Evolutionary conservation across 1,284 basidiomycete species (phyloP), one percentile per base, ranked within the genome.

Genomic region (Puccinia brachypodii): DNA sequence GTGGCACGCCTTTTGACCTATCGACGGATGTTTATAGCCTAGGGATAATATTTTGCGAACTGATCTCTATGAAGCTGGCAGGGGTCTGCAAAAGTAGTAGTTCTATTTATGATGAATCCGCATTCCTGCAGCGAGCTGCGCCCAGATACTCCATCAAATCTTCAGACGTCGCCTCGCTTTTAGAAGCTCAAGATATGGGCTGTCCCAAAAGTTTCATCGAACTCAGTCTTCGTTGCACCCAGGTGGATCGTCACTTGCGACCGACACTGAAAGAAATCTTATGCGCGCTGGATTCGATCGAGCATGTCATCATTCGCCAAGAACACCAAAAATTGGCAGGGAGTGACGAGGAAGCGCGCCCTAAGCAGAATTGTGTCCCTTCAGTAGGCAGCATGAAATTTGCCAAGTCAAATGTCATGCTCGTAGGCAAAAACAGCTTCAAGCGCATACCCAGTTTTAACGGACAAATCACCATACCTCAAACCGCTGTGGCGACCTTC

Each of bases 11-110:
- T 85, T 98, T 98, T 85, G 93, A 94, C 85, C 90, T 98, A 8
- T 92, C 94, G 2, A 96, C 96, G 8, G 96, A 99, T 86, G 91
- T 98, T 14, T 98, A 94, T 87, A 96, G 94, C 7, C 90, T 98
- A 28, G 96, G 96, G 0, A 91, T 99, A 86, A 96, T 99, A 84
- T 92, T 97, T 85, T 93, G 94, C 85, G 96, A 99, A 88, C 94
- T 99, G 84, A 89, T 92, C 0, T 90, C 93, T 0, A 90, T 95
- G n/a, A 91, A 89, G 81, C 89, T 98, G 28, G 95, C 95, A 0
- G 94, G 95, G 83, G 38, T 25, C 22, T 60, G 36, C 19, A 44
- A 19, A 87, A 38, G 53, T 28, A 36, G 36, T 19, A 58, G 31
- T 87, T 38, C n/a, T 28, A 58, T 74, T 16, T 50, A 33, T 19